Base-by-base conservation (phyloP, 148 eudicot species). In the Nepenthes mirabilis region DNA sequence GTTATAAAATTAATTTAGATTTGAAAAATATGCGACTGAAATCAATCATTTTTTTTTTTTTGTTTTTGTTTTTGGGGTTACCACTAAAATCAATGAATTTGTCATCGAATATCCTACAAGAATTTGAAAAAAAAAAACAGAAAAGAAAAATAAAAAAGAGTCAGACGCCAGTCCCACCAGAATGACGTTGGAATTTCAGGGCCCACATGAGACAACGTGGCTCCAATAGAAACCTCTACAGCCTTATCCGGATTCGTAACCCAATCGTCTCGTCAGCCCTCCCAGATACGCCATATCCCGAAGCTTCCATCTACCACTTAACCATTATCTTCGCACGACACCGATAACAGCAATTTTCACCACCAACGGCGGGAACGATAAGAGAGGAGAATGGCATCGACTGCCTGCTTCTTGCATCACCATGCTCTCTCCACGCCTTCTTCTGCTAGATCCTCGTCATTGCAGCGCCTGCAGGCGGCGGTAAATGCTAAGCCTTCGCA, bases 401-500 rank as follows among this genome's bases (percentile, higher is more conserved):
- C 96, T 65, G 71, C 94, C 56, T 88, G 98, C 54, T 91, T 91
- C 84, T 70, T 88, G 68, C 96, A 88, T 82, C 97, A 80, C 81
- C 80, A 83, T 75, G 88, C 84, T 50, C 74, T 75, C 70, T 70
- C 90, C 50, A 69, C 75, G 68, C 68, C 83, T 13, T 66, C 83
- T 47, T 64, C 82, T 23, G 69, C 63, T 57, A 76, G 75, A 73
- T 56, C 52, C 51, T 33, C 77, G 43, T 23, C 56, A 12, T 35
- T 69, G 33, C 71, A 70, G 50, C 84, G 80, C 11, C 67, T 32
- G 36, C 14, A 72, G 32, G 66, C 34, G 36, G 53, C 69, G n/a
- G 58, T 64, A 13, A 65, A 54, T 56, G 9, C 54, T 10, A 91
- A 76, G 83, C 80, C 87, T 34, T 69, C 52, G 67, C 80, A 66